phyloP scores from a whole-genome alignment of 2,329 filamentous ascomycete species.

The Helicocarpus griseus region DNA sequence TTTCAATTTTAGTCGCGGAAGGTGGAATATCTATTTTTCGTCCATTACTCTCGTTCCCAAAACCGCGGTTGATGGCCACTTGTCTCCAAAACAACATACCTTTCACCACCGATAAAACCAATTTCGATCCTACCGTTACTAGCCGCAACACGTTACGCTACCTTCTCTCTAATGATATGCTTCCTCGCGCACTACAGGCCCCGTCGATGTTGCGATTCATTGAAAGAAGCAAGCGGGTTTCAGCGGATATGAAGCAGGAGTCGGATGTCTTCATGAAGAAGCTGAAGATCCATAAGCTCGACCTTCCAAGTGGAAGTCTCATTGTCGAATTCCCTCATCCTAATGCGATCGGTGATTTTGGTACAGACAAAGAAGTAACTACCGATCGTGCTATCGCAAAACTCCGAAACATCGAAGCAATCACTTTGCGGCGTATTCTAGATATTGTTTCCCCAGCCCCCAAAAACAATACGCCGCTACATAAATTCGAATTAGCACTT shows the following conservation, averaged over 20 bases:
- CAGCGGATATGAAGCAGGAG: slow-evolving; percentile 39
- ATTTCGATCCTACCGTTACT: slow-evolving; percentile 66
- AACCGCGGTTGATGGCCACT: slow-evolving; percentile 55
- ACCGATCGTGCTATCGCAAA: background rate
- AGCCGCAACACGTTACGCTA: slow-evolving; percentile 70
- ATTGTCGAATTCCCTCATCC: slow-evolving; percentile 20
- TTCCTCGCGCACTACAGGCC: slow-evolving; percentile 63
- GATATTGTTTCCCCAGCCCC: slow-evolving; percentile 39
- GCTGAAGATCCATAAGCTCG: slow-evolving; percentile 23
- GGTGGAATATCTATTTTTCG: slow-evolving; percentile 29
- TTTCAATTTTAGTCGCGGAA: slow-evolving; percentile 17
- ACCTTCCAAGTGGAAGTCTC: slow-evolving; percentile 26
- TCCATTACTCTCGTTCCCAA: slow-evolving; percentile 44
- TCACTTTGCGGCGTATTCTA: slow-evolving; percentile 40
- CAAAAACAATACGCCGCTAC: slow-evolving; percentile 32
- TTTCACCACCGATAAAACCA: slow-evolving; percentile 84
- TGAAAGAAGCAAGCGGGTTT: slow-evolving; percentile 39
- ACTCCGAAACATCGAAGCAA: slow-evolving; percentile 25
- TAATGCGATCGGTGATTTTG: slow-evolving; percentile 8
- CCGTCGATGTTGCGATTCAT: slow-evolving; percentile 54
- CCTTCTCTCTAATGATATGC: slow-evolving; percentile 45
- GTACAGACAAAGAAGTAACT: slow-evolving; percentile 9
- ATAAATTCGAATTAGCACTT: slow-evolving; percentile 19
- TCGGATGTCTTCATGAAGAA: slow-evolving; percentile 44
- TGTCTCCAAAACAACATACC: slow-evolving; percentile 57